Conservation (phyloP, 176 grass and related monocot genomes). For the Tillandsia leiboldiana region DNA sequence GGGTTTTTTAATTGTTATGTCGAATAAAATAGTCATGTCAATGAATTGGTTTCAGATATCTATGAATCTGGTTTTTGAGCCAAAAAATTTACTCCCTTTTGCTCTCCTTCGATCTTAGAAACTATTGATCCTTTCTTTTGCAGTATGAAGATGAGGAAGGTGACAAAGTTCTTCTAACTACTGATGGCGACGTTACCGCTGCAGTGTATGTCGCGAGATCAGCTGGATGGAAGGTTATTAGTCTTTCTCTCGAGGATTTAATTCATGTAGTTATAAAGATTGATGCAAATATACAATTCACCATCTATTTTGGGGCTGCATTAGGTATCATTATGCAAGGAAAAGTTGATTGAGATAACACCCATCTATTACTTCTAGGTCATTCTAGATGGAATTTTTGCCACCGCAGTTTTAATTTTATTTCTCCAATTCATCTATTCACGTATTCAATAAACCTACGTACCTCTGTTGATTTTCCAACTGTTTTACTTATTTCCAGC, state of each 20-base stretch:
- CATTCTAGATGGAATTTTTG: background rate
- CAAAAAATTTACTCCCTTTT: conserved; percentile 12
- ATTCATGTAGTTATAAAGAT: too few relatives aligned
- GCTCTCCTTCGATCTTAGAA: background rate
- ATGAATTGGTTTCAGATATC: background rate
- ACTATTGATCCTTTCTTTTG: conserved; percentile 17
- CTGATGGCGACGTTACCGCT: conserved; percentile 59
- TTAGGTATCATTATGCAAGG: too few relatives aligned
- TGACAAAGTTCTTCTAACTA: conserved; percentile 64
- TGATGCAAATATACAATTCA: too few relatives aligned
- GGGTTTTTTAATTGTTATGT: conserved; percentile 14
- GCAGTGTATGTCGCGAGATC: conserved; percentile 76
- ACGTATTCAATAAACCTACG: background rate
- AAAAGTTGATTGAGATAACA: too few relatives aligned
- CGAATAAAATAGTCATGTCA: background rate
- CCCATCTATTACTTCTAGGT: too few relatives aligned
- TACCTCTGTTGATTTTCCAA: background rate
- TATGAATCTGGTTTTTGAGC: background rate
- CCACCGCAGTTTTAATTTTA: background rate
- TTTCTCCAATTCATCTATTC: too few relatives aligned
- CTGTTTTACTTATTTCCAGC: conserved; percentile 29
- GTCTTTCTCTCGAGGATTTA: conserved; percentile 6
- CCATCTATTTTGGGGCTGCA: too few relatives aligned
- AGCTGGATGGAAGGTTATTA: conserved; percentile 78
- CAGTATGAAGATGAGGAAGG: conserved; percentile 98